Conservation (phyloP, 2,329 filamentous ascomycete species). For the Fusarium sarcochroum region DNA sequence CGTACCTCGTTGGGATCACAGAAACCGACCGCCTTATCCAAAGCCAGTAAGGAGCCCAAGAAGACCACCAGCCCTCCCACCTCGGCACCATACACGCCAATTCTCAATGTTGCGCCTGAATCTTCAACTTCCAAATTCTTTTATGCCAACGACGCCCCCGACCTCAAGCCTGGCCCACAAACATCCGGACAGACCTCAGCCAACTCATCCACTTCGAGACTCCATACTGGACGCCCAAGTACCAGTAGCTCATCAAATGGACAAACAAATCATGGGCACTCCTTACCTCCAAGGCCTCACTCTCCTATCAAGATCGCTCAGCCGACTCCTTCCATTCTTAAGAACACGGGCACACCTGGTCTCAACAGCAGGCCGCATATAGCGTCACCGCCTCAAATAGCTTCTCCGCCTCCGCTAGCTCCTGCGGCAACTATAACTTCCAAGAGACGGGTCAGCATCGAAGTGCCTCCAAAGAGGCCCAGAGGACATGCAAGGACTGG, state of each 20-base stretch:
- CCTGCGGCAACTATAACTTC: slow-evolving; percentile 50
- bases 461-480: slow-evolving; percentile 54
- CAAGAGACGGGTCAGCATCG: slow-evolving; percentile 61
- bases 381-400: slow-evolving; percentile 53
- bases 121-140: slow-evolving; percentile 75
- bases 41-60: slow-evolving; percentile 66
- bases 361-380: slow-evolving; percentile 50
- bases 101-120: no score
- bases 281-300: slow-evolving; percentile 58
- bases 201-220: slow-evolving; percentile 62
- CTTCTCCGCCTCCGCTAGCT: slow-evolving; percentile 56
- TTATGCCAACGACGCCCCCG: slow-evolving; percentile 74
- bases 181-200: slow-evolving; percentile 60
- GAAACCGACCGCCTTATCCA: slow-evolving; percentile 69
- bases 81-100: no score
- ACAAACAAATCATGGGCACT: slow-evolving; percentile 27
- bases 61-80: slow-evolving; percentile 51
- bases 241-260: slow-evolving; percentile 50
- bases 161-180: slow-evolving; percentile 57
- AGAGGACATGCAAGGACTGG: slow-evolving; percentile 59
- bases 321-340: slow-evolving; percentile 41
- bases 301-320: slow-evolving; percentile 65
- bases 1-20: slow-evolving; percentile 58
- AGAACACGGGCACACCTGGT: slow-evolving; percentile 34
- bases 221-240: slow-evolving; percentile 57